Evolutionary conservation across 2,329 filamentous ascomycete species (phyloP).

Genomic region (Penicillium sp.): DNA sequence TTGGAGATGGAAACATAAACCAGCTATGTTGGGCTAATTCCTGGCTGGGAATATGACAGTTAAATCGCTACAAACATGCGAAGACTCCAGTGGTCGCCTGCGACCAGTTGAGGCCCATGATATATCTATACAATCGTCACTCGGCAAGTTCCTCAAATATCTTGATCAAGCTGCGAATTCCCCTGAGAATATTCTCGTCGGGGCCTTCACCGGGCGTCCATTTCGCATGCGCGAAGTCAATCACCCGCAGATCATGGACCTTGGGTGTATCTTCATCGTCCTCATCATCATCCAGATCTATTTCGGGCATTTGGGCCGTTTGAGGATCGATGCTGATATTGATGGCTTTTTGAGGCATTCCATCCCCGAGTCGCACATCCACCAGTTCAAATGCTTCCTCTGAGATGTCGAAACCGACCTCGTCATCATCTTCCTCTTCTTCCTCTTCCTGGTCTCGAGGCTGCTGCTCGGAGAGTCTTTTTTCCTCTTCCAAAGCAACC

Average conservation of each 20-base stretch:
- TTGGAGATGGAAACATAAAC: not conserved
- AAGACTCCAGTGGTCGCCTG: constrained; percentile 25
- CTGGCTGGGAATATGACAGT: not conserved
- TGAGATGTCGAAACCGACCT: constrained; percentile 30
- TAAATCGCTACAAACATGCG: not conserved
- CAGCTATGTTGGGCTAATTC: not conserved
- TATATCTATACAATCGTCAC: constrained; percentile 7
- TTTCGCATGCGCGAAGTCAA: constrained; percentile 92
- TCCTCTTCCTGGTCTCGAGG: constrained; percentile 26
- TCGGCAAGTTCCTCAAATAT: constrained; percentile 68
- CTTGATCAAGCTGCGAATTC: constrained; percentile 68
- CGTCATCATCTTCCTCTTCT: constrained; percentile 31
- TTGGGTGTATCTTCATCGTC: constrained; percentile 60
- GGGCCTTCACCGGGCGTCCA: constrained; percentile 81
- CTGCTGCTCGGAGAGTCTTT: constrained; percentile 30
- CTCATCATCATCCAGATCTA: constrained; percentile 52
- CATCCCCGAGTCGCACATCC: constrained; percentile 31
- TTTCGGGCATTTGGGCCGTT: constrained; percentile 40
- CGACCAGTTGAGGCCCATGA: constrained; percentile 20
- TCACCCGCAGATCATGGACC: constrained; percentile 79
- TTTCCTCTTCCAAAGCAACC: constrained; percentile 48
- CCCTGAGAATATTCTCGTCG: constrained; percentile 78
- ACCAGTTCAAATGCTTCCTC: constrained; percentile 34
- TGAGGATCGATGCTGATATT: constrained; percentile 38
- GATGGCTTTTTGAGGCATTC: constrained; percentile 32